Percentiles rank a stretch among this genome's conserved stretches.
phyloP scores from a whole-genome alignment of 2,329 filamentous ascomycete genomes.

The Nemania sp. region DNA sequence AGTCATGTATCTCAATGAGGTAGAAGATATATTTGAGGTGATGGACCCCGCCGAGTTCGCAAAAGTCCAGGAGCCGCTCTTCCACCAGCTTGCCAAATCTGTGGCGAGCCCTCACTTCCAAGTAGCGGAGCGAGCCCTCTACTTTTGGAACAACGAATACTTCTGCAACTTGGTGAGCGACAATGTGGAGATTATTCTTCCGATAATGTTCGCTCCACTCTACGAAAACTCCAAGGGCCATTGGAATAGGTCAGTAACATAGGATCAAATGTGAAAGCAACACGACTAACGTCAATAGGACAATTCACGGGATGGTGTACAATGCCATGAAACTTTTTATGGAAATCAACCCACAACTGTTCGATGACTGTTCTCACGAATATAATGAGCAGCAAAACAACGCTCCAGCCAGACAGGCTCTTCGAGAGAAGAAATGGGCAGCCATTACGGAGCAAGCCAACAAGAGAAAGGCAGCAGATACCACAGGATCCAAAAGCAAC shows the following conservation, averaged over 20 bases:
- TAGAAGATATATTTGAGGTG: conserved; percentile 99
- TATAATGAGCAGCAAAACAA: conserved; percentile 97
- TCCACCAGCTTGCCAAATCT: conserved; percentile 96
- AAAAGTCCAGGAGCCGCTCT: conserved; percentile 96
- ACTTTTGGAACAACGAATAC: conserved; percentile 99
- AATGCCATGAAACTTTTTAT: conserved; percentile 99
- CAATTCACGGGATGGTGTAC: conserved; percentile 99
- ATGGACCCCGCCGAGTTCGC: conserved; percentile 99
- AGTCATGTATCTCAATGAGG: conserved; percentile 99
- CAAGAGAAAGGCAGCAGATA: conserved; percentile 58
- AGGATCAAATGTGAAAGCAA: background rate
- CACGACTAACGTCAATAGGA: conserved; percentile 60
- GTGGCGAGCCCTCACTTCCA: conserved; percentile 99
- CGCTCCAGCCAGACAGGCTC: conserved; percentile 79
- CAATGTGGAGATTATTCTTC: conserved; percentile 96
- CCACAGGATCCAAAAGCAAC: conserved; percentile 46
- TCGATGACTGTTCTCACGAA: conserved; percentile 97
- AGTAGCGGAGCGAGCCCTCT: conserved; percentile 93
- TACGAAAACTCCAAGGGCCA: conserved; percentile 99
- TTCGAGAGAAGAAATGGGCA: conserved; percentile 87
- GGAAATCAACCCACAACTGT: conserved; percentile 98
- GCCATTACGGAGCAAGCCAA: conserved; percentile 80
- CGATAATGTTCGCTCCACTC: conserved; percentile 98
- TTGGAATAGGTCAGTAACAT: conserved; percentile 81
- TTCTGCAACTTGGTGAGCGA: conserved; percentile 99